phyloP scores from a whole-genome alignment of 768 basidiomycete species.

The Collybia mongolica region DNA sequence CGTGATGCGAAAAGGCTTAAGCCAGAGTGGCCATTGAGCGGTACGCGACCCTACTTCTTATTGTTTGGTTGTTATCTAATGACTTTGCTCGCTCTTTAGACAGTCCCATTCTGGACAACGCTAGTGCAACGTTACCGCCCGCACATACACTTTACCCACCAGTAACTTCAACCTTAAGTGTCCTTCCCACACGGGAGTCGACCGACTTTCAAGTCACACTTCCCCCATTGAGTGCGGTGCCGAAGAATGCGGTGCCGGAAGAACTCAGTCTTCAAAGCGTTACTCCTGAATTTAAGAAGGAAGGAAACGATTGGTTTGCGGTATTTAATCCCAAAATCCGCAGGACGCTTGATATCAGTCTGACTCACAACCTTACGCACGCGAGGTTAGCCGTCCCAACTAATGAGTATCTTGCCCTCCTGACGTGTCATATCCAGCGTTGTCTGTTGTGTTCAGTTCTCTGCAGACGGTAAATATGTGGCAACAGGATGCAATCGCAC shows the following conservation, averaged over 20 bases:
- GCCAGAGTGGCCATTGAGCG: constrained; percentile 4
- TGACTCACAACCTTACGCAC: constrained; percentile 84
- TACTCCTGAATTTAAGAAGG: constrained; percentile 59
- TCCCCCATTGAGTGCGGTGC: constrained; percentile 14
- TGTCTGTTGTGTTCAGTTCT: constrained; percentile 91
- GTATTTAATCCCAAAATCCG: constrained; percentile 83
- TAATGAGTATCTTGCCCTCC: neutral
- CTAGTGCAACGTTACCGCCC: constrained; percentile 28
- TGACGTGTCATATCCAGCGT: constrained; percentile 29
- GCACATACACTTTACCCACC: constrained; percentile 21
- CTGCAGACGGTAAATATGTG: constrained; percentile 86
- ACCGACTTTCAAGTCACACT: constrained; percentile 15
- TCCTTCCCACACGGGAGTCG: constrained; percentile 11
- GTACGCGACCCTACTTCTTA: neutral
- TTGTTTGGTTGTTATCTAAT: neutral
- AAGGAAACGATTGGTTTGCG: constrained; percentile 87
- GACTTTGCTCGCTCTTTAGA: constrained; percentile 20
- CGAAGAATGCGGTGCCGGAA: constrained; percentile 39
- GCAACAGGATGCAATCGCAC: constrained; percentile 98
- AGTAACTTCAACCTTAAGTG: neutral
- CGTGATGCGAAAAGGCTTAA: constrained; percentile 16
- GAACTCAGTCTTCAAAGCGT: constrained; percentile 35
- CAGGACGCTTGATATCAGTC: constrained; percentile 69
- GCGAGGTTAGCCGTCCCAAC: constrained; percentile 58
- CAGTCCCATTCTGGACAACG: constrained; percentile 26